Conservation (phyloP, 2,329 filamentous ascomycete species). For the Zymoseptoria crescenta region DNA sequence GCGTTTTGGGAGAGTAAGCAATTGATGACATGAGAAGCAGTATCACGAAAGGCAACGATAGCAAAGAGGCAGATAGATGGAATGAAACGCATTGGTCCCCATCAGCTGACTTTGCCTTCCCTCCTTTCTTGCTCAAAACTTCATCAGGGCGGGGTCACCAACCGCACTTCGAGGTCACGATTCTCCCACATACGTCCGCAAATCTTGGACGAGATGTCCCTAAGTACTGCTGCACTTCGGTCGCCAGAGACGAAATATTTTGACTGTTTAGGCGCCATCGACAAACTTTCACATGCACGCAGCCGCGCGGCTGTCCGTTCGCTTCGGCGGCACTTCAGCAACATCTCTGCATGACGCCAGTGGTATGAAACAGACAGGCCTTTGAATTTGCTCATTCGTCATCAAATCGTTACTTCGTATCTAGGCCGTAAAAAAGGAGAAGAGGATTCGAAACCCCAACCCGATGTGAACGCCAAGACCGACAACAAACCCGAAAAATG, state of each 20-base stretch:
- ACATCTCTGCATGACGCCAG: not conserved
- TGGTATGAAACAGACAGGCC: not conserved
- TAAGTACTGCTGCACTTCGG: too few relatives aligned
- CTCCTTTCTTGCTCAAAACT: not conserved
- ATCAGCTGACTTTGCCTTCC: not conserved
- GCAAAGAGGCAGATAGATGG: not conserved
- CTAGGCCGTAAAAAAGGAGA: not conserved
- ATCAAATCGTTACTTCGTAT: not conserved
- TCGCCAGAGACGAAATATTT: not conserved
- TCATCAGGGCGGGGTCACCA: not conserved
- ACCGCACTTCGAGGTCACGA: too few relatives aligned
- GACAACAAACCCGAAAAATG: not conserved
- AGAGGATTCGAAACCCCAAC: not conserved
- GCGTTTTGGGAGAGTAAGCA: not conserved
- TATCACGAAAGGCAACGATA: not conserved
- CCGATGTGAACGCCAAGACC: not conserved
- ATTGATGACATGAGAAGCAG: not conserved
- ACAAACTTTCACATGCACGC: not conserved
- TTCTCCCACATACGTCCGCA: too few relatives aligned
- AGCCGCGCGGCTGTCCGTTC: not conserved
- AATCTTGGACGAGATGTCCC: too few relatives aligned
- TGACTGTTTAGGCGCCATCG: not conserved
- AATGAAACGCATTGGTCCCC: not conserved
- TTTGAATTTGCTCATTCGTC: not conserved
- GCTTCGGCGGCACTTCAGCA: not conserved